phyloP scores from a whole-genome alignment of 2,329 filamentous ascomycete genomes.

The Neocatenulostroma microsporum region DNA sequence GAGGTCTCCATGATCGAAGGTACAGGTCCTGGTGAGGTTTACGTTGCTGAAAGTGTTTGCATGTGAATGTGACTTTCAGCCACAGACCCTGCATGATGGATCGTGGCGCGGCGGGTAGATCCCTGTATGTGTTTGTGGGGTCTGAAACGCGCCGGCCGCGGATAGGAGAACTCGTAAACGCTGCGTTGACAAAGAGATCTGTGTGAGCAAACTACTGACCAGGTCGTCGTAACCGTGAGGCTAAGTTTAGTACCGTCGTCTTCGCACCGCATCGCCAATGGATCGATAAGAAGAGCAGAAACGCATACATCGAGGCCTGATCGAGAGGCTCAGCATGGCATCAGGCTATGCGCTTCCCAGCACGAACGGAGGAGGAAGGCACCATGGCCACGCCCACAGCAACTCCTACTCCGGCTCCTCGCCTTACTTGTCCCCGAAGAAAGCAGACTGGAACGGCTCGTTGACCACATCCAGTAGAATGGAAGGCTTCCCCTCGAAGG shows the following conservation, averaged over 20 bases:
- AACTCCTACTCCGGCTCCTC: slow-evolving; percentile 13
- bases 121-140: too few species aligned
- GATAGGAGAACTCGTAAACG: too few species aligned
- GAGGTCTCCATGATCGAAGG: too few species aligned
- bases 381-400: slow-evolving; percentile 27
- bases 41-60: neutral
- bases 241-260: too few species aligned
- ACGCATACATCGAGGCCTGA: too few species aligned
- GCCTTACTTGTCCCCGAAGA: slow-evolving; percentile 11
- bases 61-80: neutral
- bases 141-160: too few species aligned
- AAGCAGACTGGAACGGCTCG: slow-evolving; percentile 6
- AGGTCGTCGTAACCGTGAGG: too few species aligned
- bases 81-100: too few species aligned
- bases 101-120: neutral
- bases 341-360: slow-evolving; percentile 39
- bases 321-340: too few species aligned
- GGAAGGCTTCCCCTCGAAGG: slow-evolving; percentile 10
- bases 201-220: neutral
- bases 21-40: neutral
- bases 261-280: too few species aligned
- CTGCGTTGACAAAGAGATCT: neutral
- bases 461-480: too few species aligned
- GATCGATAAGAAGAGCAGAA: too few species aligned
- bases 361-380: slow-evolving; percentile 15